A percentile compares a stretch with the other conserved stretches of the same genome.
These are phyloP conservation scores for Zygosaccharomyces siamensis DNA, from an alignment of 805 yeast genomes.

Conservation along the genomic window DNA sequence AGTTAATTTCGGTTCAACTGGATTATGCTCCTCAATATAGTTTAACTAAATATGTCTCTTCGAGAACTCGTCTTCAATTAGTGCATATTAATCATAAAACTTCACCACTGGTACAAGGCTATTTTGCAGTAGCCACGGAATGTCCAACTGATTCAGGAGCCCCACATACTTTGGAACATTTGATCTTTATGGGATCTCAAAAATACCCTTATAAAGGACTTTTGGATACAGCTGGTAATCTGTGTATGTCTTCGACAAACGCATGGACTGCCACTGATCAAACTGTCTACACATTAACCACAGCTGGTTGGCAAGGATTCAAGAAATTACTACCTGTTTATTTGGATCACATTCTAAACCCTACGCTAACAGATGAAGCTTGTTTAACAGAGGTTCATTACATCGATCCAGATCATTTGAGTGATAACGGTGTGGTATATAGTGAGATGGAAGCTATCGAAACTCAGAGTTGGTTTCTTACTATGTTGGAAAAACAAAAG, in stretches of 20 bases:
- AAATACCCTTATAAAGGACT: slow-evolving; percentile 89
- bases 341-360: slow-evolving; percentile 78
- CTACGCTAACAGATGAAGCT: slow-evolving; percentile 84
- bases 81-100: slow-evolving; percentile 66
- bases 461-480: slow-evolving; percentile 64
- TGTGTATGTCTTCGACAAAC: slow-evolving; percentile 80
- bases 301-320: slow-evolving; percentile 98
- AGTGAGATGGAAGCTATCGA: slow-evolving; percentile 96
- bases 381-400: slow-evolving; percentile 94
- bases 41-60: slow-evolving; percentile 72
- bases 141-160: slow-evolving; percentile 81
- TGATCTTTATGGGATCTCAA: slow-evolving; percentile 89
- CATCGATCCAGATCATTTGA: slow-evolving; percentile 74
- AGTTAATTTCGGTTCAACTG: slow-evolving; percentile 51
- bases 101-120: slow-evolving; percentile 88
- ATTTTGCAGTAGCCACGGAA: slow-evolving; percentile 93
- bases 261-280: slow-evolving; percentile 98
- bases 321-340: slow-evolving; percentile 78
- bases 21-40: slow-evolving; percentile 66
- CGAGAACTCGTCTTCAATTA: slow-evolving; percentile 76
- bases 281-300: slow-evolving; percentile 83
- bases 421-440: slow-evolving; percentile 94
- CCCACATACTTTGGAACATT: slow-evolving; percentile 94
- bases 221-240: slow-evolving; percentile 78
- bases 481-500: slow-evolving; percentile 57